Base-by-base conservation (phyloP, 1,284 basidiomycete genomes). In the Sporisorium exsertum region DNA sequence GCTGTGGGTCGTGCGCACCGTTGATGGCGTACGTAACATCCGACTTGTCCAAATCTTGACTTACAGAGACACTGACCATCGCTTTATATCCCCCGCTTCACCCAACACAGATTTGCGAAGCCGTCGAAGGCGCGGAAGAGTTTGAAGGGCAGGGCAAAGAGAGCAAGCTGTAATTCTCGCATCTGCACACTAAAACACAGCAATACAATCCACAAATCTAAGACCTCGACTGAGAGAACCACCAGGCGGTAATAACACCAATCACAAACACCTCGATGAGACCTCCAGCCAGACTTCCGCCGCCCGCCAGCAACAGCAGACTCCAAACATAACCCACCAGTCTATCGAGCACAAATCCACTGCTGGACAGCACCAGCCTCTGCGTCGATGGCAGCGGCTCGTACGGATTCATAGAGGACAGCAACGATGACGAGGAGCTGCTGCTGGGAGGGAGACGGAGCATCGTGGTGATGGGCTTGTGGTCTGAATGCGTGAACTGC, bases 1-100 rank as follows among this genome's bases (percentile, higher is more conserved):
- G 29, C 90, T 92, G 86, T 99, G 96, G 96, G 91, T 96, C 43
- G 87, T 98, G 74, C 90, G 92, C 82, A 92, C 91, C 53, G 91
- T 96, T 42, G 96, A 98, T 87, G 63, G 74, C 29, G 75, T 83
- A 47, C 64, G 77, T 72, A 60, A 10, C 18, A 10, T 5, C 20
- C 5, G 24, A 27, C 13, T 22, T 46, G 9, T 8, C 29, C 26
- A 42, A n/a, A n/a, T n/a, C n/a, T n/a, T n/a, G n/a, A n/a, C n/a
- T n/a, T n/a, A n/a, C n/a, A n/a, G n/a, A n/a, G n/a, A n/a, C 35
- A 42, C 29, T 29, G 9, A 47, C 43, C n/a, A 32, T 47, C 37
- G 10, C 24, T 13, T 27, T 33, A 22, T 10, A 27, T 35, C 7
- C 32, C 32, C n/a, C 20, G 26, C 47, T 32, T 49, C 24, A 18